Evolutionary conservation across 2,329 filamentous ascomycete genomes (phyloP).

Genomic region (Neodidymelliopsis sp.): DNA sequence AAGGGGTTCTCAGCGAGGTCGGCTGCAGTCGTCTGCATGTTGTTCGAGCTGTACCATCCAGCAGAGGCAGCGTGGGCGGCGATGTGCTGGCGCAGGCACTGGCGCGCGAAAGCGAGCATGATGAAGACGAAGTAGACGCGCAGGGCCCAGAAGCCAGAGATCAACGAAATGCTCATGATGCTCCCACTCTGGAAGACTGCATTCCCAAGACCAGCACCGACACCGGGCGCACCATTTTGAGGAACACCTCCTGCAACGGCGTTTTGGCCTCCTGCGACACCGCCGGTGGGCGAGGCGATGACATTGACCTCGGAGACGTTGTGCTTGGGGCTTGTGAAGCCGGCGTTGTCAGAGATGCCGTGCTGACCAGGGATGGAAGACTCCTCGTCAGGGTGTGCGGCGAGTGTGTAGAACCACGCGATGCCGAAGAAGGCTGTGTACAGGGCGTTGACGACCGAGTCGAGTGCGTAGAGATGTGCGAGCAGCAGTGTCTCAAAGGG

Average conservation of each 20-base stretch:
- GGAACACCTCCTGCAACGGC: slow-evolving; percentile 55
- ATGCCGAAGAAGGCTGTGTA: slow-evolving; percentile 85
- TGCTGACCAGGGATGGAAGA: slow-evolving; percentile 51
- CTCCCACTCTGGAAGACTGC: slow-evolving; percentile 71
- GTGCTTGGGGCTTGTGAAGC: slow-evolving; percentile 69
- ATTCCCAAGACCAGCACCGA: slow-evolving; percentile 63
- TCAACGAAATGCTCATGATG: slow-evolving; percentile 79
- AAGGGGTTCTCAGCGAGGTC: slow-evolving; percentile 73
- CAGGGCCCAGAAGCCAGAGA: slow-evolving; percentile 75
- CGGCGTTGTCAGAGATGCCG: slow-evolving; percentile 69
- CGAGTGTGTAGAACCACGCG: slow-evolving; percentile 84
- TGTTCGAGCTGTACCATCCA: slow-evolving; percentile 50
- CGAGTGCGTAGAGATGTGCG: slow-evolving; percentile 84
- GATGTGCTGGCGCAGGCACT: slow-evolving; percentile 75
- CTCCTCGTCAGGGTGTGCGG: slow-evolving; percentile 58
- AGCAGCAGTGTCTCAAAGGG: slow-evolving; percentile 82
- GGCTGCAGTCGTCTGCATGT: slow-evolving; percentile 50
- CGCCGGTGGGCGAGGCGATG: slow-evolving; percentile 57
- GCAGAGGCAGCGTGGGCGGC: slow-evolving; percentile 53
- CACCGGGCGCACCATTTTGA: slow-evolving; percentile 42
- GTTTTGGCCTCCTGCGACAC: slow-evolving; percentile 59
- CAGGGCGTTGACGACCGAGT: slow-evolving; percentile 79
- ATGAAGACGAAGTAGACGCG: slow-evolving; percentile 85
- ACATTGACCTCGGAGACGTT: slow-evolving; percentile 67
- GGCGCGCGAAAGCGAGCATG: slow-evolving; percentile 81